Evolutionary conservation across 768 basidiomycete genomes (phyloP), one percentile per base, ranked within the genome.

Genomic region (Pleurotus platypus): DNA sequence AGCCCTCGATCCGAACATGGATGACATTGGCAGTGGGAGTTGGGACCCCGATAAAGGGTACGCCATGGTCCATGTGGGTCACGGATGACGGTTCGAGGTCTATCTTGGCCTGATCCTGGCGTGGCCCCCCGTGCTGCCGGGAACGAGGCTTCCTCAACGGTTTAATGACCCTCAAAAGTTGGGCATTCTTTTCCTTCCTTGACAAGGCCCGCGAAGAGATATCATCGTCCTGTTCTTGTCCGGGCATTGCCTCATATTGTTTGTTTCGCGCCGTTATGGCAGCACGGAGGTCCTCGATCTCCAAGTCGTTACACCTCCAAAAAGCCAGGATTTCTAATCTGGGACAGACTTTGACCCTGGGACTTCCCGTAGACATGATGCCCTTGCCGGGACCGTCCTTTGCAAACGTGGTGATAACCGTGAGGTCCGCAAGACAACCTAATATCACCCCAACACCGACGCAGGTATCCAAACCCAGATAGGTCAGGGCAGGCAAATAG

Each of bases 401-500:
- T 35, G 57, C 49, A 39, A 60, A 55, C 40, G 60, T 45, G 42
- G n/a, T 55, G 22, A 70, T 70, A 57, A 74, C 69, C 11, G 70
- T 60, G 37, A 63, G 65, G 56, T 79, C 75, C 39, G 72, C 65
- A 26, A 84, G 66, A 15, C 71, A 72, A 4, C 69, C 70, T 43
- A 84, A 62, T 46, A 84, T 59, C 53, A 58, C 68, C 30, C 65
- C 68, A 18, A 75, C 74, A 22, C 80, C 77, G 1, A 67, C 64
- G 65, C 82, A 83, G 9, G 65, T 66, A 57, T 80, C 78, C 40
- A 85, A 64, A 11, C 78, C 73, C 27, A 85, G 67, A 7, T 76
- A 76, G 26, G 69, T 66, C 49, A 84, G 76, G 59, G 72, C 69
- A 12, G 80, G 81, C 69, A 79, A 75, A 67, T 84, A 84, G 5